Evolutionary conservation across 139 green algal genomes (phyloP).

Genomic region (Tetraselmis striata): DNA sequence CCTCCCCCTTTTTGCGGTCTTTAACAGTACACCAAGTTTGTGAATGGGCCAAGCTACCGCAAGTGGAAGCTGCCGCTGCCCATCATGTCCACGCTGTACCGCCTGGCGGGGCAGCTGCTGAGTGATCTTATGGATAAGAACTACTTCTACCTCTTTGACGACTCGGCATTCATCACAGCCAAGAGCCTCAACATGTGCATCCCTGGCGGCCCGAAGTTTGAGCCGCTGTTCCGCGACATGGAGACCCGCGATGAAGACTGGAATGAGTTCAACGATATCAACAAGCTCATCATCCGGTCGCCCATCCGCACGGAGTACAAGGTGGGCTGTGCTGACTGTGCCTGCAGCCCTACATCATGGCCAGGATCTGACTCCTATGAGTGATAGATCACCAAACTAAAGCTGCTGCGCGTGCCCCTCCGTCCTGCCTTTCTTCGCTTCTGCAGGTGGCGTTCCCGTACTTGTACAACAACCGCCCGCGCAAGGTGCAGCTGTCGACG

Average conservation of each 20-base stretch:
- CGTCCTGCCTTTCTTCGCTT: constrained; percentile 4
- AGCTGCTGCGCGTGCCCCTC: too few species aligned
- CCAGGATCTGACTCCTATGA: too few species aligned
- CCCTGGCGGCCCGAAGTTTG: constrained; percentile 97
- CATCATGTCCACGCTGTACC: constrained; percentile 81
- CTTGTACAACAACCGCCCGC: constrained; percentile 98
- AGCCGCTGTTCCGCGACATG: constrained; percentile 97
- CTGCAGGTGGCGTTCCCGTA: constrained; percentile 91
- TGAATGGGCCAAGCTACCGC: constrained; percentile 89
- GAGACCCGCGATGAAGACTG: constrained; percentile 92
- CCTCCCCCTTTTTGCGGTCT: too few species aligned
- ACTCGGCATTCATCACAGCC: constrained; percentile 75
- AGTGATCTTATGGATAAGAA: constrained; percentile 94
- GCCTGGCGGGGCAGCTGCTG: constrained; percentile 77
- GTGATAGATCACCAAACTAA: too few species aligned
- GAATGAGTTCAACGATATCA: constrained; percentile 99
- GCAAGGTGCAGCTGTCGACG: constrained; percentile 74
- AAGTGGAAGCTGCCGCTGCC: constrained; percentile 93
- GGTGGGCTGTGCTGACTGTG: constrained; percentile 19
- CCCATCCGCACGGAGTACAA: constrained; percentile 86
- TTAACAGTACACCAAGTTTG: constrained; percentile 77
- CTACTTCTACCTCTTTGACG: constrained; percentile 99
- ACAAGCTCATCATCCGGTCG: constrained; percentile 98
- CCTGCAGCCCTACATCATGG: too few species aligned
- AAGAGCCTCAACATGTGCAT: constrained; percentile 97